Evolutionary conservation across 2,329 filamentous ascomycete genomes (phyloP).

Genomic region (Penicillium concentricum): DNA sequence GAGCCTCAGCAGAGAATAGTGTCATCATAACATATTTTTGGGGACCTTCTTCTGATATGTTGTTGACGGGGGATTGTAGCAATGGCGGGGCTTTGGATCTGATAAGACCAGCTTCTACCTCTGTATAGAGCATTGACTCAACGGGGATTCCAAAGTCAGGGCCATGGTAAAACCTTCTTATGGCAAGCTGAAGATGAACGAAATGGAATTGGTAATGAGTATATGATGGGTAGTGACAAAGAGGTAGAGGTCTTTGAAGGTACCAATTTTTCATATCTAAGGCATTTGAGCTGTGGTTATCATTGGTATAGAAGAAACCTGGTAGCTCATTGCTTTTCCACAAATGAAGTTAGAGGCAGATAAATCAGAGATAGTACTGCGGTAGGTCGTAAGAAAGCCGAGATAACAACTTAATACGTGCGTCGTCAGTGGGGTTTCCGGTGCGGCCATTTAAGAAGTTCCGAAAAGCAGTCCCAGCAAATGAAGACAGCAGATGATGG

Average conservation of each 20-base stretch:
- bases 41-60: background rate
- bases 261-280: too few species aligned
- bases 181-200: slow-evolving; percentile 13
- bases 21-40: background rate
- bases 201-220: background rate
- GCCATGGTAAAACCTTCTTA: slow-evolving; percentile 11
- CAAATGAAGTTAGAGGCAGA: too few species aligned
- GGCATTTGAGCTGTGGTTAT: too few species aligned
- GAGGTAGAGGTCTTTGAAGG: background rate
- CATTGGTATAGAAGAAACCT: too few species aligned
- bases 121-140: slow-evolving; percentile 8
- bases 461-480: too few species aligned
- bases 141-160: slow-evolving; percentile 9
- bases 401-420: too few species aligned
- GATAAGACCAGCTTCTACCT: background rate
- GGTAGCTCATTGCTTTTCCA: too few species aligned
- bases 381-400: background rate
- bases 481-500: too few species aligned
- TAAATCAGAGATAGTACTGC: too few species aligned
- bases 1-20: slow-evolving; percentile 8
- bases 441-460: too few species aligned
- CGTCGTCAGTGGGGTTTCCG: too few species aligned
- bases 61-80: background rate
- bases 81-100: background rate
- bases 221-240: background rate